Evolutionary conservation across 176 grass and related monocot species (phyloP).

Genomic region (Tillandsia fasciculata): DNA sequence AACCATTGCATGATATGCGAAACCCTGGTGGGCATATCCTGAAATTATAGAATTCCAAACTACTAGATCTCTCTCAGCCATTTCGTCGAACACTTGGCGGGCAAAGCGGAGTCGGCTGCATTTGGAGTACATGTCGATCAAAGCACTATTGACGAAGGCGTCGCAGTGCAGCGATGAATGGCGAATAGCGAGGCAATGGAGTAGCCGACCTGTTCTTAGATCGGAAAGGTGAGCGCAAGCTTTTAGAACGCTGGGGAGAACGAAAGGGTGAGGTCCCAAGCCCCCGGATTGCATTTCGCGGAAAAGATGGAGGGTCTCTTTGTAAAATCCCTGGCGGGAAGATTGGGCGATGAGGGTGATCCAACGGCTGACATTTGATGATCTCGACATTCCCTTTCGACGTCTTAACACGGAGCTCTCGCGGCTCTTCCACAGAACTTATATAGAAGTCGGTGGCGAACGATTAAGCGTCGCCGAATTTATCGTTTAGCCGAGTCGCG

Average conservation of each 20-base stretch:
- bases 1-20: slow-evolving; percentile 29
- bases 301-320: slow-evolving; percentile 41
- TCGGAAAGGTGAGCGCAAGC: slow-evolving; percentile 39
- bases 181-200: slow-evolving; percentile 33
- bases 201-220: slow-evolving; percentile 21
- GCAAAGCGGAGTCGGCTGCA: slow-evolving; percentile 30
- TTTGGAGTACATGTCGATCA: slow-evolving; percentile 61
- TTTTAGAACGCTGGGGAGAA: slow-evolving; percentile 43
- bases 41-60: slow-evolving; percentile 57
- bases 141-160: slow-evolving; percentile 29
- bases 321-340: slow-evolving; percentile 29
- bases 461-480: too few species aligned
- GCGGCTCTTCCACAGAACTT: too few species aligned
- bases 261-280: slow-evolving; percentile 19
- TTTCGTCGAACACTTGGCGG: slow-evolving; percentile 54
- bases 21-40: slow-evolving; percentile 38
- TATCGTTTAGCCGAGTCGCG: too few species aligned
- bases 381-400: too few species aligned
- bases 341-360: slow-evolving; percentile 36
- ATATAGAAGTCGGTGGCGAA: too few species aligned
- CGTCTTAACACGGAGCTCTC: too few species aligned
- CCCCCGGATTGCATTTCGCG: slow-evolving; percentile 15
- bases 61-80: slow-evolving; percentile 28
- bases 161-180: slow-evolving; percentile 24
- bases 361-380: slow-evolving; percentile 12